Evolutionary conservation across 768 basidiomycete species (phyloP), one percentile per base, ranked within the genome.

Genomic region (Kwoniella sp.): DNA sequence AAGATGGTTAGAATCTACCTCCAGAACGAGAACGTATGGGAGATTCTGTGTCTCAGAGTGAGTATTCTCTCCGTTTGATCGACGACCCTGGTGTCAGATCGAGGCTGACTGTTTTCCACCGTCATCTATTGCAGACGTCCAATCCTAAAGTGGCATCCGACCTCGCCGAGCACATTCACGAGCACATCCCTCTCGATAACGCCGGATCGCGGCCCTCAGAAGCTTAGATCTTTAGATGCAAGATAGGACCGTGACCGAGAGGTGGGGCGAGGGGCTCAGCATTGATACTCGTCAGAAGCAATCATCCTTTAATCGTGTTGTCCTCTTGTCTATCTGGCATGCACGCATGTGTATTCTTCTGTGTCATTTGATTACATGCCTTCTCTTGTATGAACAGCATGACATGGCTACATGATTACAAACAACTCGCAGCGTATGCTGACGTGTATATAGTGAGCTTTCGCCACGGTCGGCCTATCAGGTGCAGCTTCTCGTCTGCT

Each of bases 1-100:
- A 79, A 79, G 54, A 70, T 76, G 63, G 71, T 81, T 23, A 61
- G 72, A 20, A 68, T 70, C 64, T 72, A 69, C 20, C 68, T 79
- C 3, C 67, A 73, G 23, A 71, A 77, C 29, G 74, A 76, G 22
- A 71, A 69, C 1, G 68, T 71, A 47, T 64, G 68, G 58, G 56
- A 59, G n/a, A 65, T 73, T 25, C 59, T 78, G 9, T 74, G 73
- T 28, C 72, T 79, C 62, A 66, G 76, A 58, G 78, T 79, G 56
- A 67, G 70, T 70, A 2, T 26, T n/a, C 26, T 53, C 26, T 5
- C 13, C 34, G 34, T 13, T 7, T 37, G 34, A 37, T 13, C 34
- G 34, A 5, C 5, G 20, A 25, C 13, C 22, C 25, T 53, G 5
- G 8, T 11, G 25, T 28, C 5, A 17, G 47, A 48, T 48, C 47